Percentiles rank a stretch among this genome's conserved stretches.
phyloP scores from a whole-genome alignment of 352 stramenopile genomes.

The Phytophthora gonapodyides region DNA sequence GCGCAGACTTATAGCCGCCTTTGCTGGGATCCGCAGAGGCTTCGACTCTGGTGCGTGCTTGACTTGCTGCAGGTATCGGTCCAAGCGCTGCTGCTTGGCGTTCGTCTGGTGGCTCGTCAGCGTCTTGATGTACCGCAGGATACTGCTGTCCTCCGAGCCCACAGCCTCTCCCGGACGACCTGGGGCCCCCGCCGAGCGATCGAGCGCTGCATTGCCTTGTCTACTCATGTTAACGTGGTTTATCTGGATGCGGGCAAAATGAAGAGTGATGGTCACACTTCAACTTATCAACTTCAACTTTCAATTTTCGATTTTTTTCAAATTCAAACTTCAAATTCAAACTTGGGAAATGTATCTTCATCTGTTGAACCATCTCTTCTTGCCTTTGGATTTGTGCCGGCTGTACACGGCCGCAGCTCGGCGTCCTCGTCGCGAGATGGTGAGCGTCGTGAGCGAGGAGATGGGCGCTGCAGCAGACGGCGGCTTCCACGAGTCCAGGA shows the following conservation, averaged over 20 bases:
- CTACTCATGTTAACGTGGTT: slow-evolving; percentile 12
- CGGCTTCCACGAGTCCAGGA: slow-evolving; percentile 75
- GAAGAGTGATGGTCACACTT: slow-evolving; percentile 57
- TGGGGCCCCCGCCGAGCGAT: background rate
- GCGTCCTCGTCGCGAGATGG: slow-evolving; percentile 67
- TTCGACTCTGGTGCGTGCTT: slow-evolving; percentile 19
- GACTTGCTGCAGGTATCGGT: slow-evolving; percentile 39
- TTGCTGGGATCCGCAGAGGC: background rate
- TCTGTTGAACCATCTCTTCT: slow-evolving; percentile 56
- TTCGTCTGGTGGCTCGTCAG: slow-evolving; percentile 50
- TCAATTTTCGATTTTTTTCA: background rate
- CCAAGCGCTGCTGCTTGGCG: slow-evolving; percentile 52
- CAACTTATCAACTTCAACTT: slow-evolving; percentile 51
- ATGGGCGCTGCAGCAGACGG: slow-evolving; percentile 60
- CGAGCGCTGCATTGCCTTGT: slow-evolving; percentile 15
- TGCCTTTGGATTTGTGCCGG: slow-evolving; percentile 61
- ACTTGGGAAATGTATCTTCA: slow-evolving; percentile 10
- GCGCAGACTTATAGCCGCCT: background rate
- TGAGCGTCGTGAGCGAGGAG: slow-evolving; percentile 71
- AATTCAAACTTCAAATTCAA: slow-evolving; percentile 24
- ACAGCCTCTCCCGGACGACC: background rate
- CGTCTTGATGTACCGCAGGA: slow-evolving; percentile 55
- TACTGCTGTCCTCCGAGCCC: slow-evolving; percentile 33
- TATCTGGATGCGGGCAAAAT: slow-evolving; percentile 10
- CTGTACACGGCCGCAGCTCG: slow-evolving; percentile 67